Conservation (phyloP, 495 filamentous ascomycete genomes). For the Aspergillus steynii region DNA sequence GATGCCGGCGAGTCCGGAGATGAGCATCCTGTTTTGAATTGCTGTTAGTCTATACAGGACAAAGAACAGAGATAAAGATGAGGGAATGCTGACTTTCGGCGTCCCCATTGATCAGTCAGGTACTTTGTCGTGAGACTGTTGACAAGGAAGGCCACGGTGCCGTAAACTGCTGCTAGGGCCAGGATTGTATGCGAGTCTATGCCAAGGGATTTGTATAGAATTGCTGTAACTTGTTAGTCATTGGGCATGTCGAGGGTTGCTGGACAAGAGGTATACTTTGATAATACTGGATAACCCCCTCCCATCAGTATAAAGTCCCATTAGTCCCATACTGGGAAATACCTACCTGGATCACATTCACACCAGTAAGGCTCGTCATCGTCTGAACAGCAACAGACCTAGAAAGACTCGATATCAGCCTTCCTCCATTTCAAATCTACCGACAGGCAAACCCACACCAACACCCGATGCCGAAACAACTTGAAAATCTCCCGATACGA, state of each 20-base stretch:
- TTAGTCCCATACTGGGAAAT: background rate
- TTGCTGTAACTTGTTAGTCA: constrained; percentile 31
- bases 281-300: constrained; percentile 41
- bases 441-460: constrained; percentile 38
- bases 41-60: constrained; percentile 8
- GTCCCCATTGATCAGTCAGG: constrained; percentile 61
- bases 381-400: constrained; percentile 59
- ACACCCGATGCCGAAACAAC: constrained; percentile 50
- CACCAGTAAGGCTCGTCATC: constrained; percentile 58
- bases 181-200: constrained; percentile 53
- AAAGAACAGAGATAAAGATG: background rate
- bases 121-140: constrained; percentile 54
- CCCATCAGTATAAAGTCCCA: constrained; percentile 5
- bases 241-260: background rate
- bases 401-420: background rate
- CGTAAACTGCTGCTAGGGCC: constrained; percentile 56
- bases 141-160: constrained; percentile 53
- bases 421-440: background rate
- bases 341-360: constrained; percentile 55
- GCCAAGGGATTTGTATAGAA: constrained; percentile 56
- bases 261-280: constrained; percentile 40
- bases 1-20: constrained; percentile 50
- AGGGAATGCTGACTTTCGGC: constrained; percentile 47
- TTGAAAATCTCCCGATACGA: constrained; percentile 54
- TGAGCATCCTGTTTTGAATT: constrained; percentile 44